These are phyloP conservation scores for Aspergillus texensis DNA, from an alignment of 2,329 filamentous ascomycete genomes.

Conservation along the genomic window DNA sequence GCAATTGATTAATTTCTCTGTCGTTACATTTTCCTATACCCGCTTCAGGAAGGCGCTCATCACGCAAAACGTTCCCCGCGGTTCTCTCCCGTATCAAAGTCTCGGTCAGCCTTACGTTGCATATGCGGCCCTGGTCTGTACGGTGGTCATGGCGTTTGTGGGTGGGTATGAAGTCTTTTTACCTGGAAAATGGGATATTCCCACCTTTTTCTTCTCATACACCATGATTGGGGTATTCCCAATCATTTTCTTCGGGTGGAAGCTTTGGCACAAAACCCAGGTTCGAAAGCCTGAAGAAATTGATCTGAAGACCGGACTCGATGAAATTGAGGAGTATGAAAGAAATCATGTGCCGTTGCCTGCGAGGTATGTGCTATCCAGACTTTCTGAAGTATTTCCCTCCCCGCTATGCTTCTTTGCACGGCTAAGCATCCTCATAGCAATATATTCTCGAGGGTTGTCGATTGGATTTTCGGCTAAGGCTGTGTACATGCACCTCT, in stretches of 20 bases:
- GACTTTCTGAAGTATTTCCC: neutral
- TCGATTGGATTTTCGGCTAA: slow-evolving; percentile 24
- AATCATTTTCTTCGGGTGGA: slow-evolving; percentile 70
- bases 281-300: slow-evolving; percentile 60
- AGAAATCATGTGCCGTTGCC: slow-evolving; percentile 59
- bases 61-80: slow-evolving; percentile 69
- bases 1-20: slow-evolving; percentile 72
- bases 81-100: slow-evolving; percentile 70
- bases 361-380: slow-evolving; percentile 51
- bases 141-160: slow-evolving; percentile 72
- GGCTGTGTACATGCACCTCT: neutral
- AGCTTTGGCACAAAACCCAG: slow-evolving; percentile 66
- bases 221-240: slow-evolving; percentile 74
- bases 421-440: slow-evolving; percentile 21
- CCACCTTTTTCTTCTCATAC: slow-evolving; percentile 76
- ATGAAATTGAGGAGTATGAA: slow-evolving; percentile 70
- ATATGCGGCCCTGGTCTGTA: slow-evolving; percentile 65
- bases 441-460: slow-evolving; percentile 25
- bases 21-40: slow-evolving; percentile 71
- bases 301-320: slow-evolving; percentile 64
- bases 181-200: slow-evolving; percentile 66
- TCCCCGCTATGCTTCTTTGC: neutral
- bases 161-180: slow-evolving; percentile 77
- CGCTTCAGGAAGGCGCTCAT: slow-evolving; percentile 70
- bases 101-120: slow-evolving; percentile 72